phyloP scores from a whole-genome alignment of 2,329 filamentous ascomycete genomes.

The Botryotinia globosa region DNA sequence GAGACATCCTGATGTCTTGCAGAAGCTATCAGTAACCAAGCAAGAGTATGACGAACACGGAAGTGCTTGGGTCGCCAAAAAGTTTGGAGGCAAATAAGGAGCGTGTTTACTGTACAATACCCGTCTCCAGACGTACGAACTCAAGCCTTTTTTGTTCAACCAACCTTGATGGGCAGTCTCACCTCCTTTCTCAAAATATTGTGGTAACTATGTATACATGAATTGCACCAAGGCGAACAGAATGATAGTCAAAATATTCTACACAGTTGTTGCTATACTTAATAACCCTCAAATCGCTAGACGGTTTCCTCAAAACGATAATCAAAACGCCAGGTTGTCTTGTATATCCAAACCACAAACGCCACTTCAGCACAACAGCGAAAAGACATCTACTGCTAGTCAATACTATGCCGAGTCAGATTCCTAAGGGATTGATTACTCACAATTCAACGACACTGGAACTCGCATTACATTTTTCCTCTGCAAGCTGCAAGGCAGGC shows the following conservation, averaged over 20 bases:
- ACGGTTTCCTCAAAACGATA: neutral
- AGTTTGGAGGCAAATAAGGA: conserved; percentile 53
- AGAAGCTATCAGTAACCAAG: conserved; percentile 72
- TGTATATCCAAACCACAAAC: neutral
- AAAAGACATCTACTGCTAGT: neutral
- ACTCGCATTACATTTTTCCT: neutral
- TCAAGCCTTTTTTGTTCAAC: neutral
- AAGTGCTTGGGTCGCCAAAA: conserved; percentile 68
- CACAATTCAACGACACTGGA: neutral
- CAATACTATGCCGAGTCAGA: neutral
- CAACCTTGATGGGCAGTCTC: conserved; percentile 4
- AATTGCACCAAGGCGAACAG: neutral
- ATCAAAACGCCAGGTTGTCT: neutral
- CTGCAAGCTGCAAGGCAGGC: conserved; percentile 40
- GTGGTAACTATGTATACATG: neutral
- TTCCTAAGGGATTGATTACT: neutral
- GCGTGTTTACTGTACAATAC: neutral
- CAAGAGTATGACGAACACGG: conserved; percentile 90
- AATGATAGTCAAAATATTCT: neutral
- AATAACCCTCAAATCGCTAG: neutral
- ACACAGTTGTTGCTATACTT: neutral
- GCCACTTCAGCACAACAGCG: neutral
- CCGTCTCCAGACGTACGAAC: neutral
- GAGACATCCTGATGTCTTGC: conserved; percentile 60
- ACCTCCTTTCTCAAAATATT: neutral